Evolutionary conservation across 192 early-diverging fungal genomes (phyloP), one percentile per base, ranked within the genome.

Genomic region (Umbelopsis isabellina): DNA sequence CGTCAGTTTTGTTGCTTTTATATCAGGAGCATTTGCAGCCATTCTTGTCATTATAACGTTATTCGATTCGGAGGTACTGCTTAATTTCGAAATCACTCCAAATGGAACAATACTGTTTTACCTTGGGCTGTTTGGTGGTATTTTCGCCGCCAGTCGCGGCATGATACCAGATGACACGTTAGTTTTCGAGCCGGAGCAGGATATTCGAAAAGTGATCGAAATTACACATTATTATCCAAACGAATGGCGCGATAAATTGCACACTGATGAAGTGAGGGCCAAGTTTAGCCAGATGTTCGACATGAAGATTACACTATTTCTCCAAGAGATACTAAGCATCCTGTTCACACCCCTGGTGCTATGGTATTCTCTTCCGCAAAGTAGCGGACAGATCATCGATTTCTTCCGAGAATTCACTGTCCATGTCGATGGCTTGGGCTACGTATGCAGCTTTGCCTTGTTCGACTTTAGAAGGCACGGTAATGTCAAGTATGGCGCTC

Each of bases 361-460:
- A 46, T 91, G 90, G 71, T 69, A 87, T 12, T 92, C 92, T 18
- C 79, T 98, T 23, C 91, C 95, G 0, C 79, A 70, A 22, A 89
- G 91, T 74, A 87, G 90, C 22, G 92, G 89, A 20, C 72, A 83
- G 27, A 88, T 99, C 30, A 77, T 99, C 7, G 96, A 97, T 71
- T 99, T 99, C 72, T 96, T 99, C 77, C 85, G 93, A 35, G 94
- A 97, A 72, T 97, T 93, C 71, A 95, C 98, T 0, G 93, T 96
- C 2, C 92, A 96, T 76, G 91, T 94, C 18, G 92, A 95, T 48
- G 90, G 90, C 0, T 75, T 97, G 6, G 98, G 97, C 5, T 93
- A 96, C 75, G 94, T 99, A 9, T 99, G 97, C 81, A 95, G 93
- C 66, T 98, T 97, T 88, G 96, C 97, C 5, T 86, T 92, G 16